Base-by-base conservation (phyloP, 306 rosid species). In the Begonia fuchsioides region DNA sequence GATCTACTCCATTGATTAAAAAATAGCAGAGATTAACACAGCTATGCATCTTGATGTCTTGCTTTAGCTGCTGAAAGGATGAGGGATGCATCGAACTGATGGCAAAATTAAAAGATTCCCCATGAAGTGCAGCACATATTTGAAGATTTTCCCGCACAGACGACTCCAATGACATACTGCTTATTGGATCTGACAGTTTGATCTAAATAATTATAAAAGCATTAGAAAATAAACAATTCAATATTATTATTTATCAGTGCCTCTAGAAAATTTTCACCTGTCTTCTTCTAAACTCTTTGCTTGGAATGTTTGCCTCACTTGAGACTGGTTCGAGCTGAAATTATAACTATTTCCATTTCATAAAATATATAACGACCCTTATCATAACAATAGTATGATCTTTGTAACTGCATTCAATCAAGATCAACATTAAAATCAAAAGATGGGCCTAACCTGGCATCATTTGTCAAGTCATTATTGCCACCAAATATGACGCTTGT, bases 41-140 rank as follows among this genome's bases (percentile, higher is more conserved):
- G 6, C 70, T 76, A 90, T 15, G 71, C 90, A 84, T 78, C 71
- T 90, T 81, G 62, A 90, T 69, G 43, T 95, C 97, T 69, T 76
- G 86, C 68, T 79, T 90, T 68, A 90, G 71, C 52, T 90, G 93
- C 39, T 83, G 70, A 48, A 90, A 61, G 44, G 86, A 83, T 44
- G 87, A 60, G 50, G 97, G 95, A 72, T 90, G 97, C 72, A 90
- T 90, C 69, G 72, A 74, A 64, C 67, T 68, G 68, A 90, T 84
- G 39, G 80, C 80, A 40, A 81, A 55, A 78, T 71, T 78, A 59
- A 90, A 90, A n/a, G 90, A 67, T 67, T 90, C 97, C 32, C 97
- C 97, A 61, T 90, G 94, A 65, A 81, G 82, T 43, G 82, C 71
- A 47, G 92, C 78, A 62, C 93, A 84, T 5, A 95, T 84, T 57